Conservation (phyloP, 345 rosid genomes). For the Lumnitzera littorea region DNA sequence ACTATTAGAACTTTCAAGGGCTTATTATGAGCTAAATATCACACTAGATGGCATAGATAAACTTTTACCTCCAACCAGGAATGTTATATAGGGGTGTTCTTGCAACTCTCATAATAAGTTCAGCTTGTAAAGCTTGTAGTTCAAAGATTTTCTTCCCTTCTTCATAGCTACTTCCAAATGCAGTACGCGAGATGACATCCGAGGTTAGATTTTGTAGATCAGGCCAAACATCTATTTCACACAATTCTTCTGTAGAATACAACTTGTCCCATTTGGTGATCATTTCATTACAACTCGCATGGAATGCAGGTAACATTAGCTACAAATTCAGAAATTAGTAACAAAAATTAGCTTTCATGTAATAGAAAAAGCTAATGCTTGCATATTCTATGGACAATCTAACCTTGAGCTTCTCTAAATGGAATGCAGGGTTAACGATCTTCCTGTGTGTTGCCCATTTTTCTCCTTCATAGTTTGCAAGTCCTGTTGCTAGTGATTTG, state of each 20-base stretch:
- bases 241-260: neutral
- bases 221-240: slow-evolving; percentile 17
- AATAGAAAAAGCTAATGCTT: no score
- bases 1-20: neutral
- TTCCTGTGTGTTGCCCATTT: slow-evolving; percentile 48
- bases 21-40: neutral
- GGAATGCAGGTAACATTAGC: slow-evolving; percentile 9
- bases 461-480: slow-evolving; percentile 30
- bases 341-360: no score
- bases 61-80: slow-evolving; percentile 30
- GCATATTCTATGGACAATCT: neutral
- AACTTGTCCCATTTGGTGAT: slow-evolving; percentile 21
- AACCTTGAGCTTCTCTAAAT: slow-evolving; percentile 56
- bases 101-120: slow-evolving; percentile 16
- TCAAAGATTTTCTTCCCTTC: slow-evolving; percentile 62
- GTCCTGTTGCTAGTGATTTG: slow-evolving; percentile 25
- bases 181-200: slow-evolving; percentile 31
- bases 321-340: neutral
- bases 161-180: slow-evolving; percentile 22
- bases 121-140: slow-evolving; percentile 38
- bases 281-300: neutral
- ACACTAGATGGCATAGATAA: slow-evolving; percentile 27
- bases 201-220: slow-evolving; percentile 18
- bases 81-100: slow-evolving; percentile 20
- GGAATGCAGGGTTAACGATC: slow-evolving; percentile 51